Percentiles rank a stretch among this genome's conserved stretches.
phyloP scores from a whole-genome alignment of 345 rosid genomes.

The Lagerstroemia speciosa region DNA sequence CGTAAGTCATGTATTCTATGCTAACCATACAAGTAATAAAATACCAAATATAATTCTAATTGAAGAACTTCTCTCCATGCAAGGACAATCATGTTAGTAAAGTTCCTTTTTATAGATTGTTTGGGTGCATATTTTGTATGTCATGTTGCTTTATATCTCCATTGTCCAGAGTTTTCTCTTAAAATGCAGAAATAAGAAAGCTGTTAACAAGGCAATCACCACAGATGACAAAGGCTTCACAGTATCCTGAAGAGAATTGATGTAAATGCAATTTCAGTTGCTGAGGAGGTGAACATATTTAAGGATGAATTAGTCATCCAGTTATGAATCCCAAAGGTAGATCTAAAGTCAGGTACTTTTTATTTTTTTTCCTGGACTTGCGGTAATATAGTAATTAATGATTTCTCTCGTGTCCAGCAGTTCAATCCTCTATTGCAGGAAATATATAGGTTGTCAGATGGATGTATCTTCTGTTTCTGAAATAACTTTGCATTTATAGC shows the following conservation, averaged over 20 bases:
- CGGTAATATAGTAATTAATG: neutral
- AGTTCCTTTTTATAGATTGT: no score
- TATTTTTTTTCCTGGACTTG: neutral
- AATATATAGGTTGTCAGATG: constrained; percentile 98
- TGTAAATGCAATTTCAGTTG: constrained; percentile 75
- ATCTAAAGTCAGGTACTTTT: neutral
- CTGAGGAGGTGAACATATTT: constrained; percentile 91
- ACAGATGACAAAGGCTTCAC: constrained; percentile 94
- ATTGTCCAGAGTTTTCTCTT: neutral
- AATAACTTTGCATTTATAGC: neutral
- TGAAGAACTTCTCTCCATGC: no score
- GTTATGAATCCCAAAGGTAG: constrained; percentile 78
- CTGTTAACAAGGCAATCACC: constrained; percentile 91
- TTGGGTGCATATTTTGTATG: neutral
- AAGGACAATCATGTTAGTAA: no score
- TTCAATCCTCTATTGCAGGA: constrained; percentile 89
- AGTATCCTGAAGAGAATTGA: constrained; percentile 94
- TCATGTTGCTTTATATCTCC: no score
- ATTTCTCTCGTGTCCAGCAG: constrained; percentile 23
- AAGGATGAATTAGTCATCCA: constrained; percentile 90
- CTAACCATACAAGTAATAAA: no score
- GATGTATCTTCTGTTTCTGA: constrained; percentile 13
- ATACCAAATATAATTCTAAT: no score
- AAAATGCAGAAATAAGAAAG: constrained; percentile 87
- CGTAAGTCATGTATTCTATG: no score